Evolutionary conservation across 192 early-diverging fungal genomes (phyloP), one percentile per base, ranked within the genome.

Genomic region (Coemansia sp.): DNA sequence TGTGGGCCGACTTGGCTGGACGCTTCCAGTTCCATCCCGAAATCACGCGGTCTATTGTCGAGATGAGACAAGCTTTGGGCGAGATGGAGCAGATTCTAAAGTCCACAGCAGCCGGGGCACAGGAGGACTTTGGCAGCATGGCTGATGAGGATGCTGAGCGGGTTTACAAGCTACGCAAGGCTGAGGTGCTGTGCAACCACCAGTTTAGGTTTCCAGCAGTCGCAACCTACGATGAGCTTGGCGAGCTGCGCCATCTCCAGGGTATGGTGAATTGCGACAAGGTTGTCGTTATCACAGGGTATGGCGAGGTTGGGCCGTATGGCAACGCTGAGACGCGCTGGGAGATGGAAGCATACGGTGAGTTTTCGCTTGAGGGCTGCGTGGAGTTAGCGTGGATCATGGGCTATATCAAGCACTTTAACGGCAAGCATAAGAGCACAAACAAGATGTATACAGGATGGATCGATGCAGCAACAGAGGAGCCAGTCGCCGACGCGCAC

Each of bases 351-450:
- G 88, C 93, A 54, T 77, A 85, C 63, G 95, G 95, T 67, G 74
- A 76, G 56, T 76, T 71, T 32, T 76, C 74, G 38, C 65, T 76
- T 10, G 74, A 76, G 37, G 74, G 93, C 43, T 94, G 93, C 75
- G 94, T 97, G 67, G 95, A 97, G 85, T 89, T 97, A 89, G 93
- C 95, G 13, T 95, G 95, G 93, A 93, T 97, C 80, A 95, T 97
- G 95, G 94, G 94, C 64, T 89, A 87, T 62, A 92, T 96, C 81
- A 93, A 92, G 78, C 94, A 94, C 76, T 87, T 89, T 75, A 90
- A 90, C 67, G 94, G 93, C 54, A 88, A 87, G 45, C 83, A 92
- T 67, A 92, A 92, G 85, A 86, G 87, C 64, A 68, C 60, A 9
- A 85, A 85, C 32, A 66, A 69, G 42, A 10, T 86, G 58, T 95